A percentile compares a stretch with the other conserved stretches of the same genome.
phyloP scores from a whole-genome alignment of 2,329 filamentous ascomycete genomes.

The Podosphaera fusca region DNA sequence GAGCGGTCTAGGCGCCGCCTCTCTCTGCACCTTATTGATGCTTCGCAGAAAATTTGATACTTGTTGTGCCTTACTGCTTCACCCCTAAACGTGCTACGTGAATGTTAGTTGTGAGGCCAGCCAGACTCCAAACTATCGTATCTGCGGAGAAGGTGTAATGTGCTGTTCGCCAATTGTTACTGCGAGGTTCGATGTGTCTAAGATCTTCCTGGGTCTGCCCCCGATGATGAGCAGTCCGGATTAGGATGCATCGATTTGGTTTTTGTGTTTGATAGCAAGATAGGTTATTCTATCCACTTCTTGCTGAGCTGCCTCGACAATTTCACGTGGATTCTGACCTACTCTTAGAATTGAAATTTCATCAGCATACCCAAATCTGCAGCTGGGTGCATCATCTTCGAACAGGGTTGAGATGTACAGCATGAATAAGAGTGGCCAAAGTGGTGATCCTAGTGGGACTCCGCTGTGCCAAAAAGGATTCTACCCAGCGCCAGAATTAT shows the following conservation, averaged over 20 bases:
- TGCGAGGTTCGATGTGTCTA: neutral
- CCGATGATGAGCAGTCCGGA: neutral
- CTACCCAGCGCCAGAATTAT: too few species aligned
- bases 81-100: neutral
- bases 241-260: neutral
- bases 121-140: neutral
- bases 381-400: neutral
- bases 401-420: neutral
- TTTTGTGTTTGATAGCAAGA: neutral
- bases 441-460: neutral
- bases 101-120: neutral
- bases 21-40: neutral
- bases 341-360: neutral
- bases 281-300: neutral
- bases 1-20: neutral
- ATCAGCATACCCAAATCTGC: neutral
- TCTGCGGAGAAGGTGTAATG: neutral
- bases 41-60: neutral
- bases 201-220: neutral
- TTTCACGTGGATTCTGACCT: neutral
- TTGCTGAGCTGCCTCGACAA: neutral
- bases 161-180: neutral
- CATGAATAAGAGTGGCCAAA: neutral
- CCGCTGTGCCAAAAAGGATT: neutral
- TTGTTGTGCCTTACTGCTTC: neutral